A percentile compares a stretch with the other conserved stretches of the same genome.
These are phyloP conservation scores for Phytophthora podocarpi DNA, from an alignment of 352 stramenopile genomes.

Conservation along the genomic window DNA sequence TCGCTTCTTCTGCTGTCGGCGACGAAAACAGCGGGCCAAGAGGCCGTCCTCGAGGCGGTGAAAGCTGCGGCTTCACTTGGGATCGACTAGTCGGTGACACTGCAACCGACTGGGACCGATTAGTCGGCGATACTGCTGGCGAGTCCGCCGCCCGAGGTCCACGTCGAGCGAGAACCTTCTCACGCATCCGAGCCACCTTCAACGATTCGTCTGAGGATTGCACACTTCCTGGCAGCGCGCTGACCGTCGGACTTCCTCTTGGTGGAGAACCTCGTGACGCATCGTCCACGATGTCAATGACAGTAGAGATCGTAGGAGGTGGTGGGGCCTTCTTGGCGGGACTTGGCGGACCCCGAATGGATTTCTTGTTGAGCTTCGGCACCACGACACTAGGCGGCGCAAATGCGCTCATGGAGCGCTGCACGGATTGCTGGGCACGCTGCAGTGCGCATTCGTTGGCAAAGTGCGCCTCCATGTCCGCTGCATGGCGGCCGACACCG, in stretches of 20 bases:
- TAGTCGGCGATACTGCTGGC: background rate
- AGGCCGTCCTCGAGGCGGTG: constrained; percentile 2
- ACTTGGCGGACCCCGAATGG: constrained; percentile 15
- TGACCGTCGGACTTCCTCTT: background rate
- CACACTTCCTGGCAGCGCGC: constrained; percentile 3
- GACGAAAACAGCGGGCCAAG: constrained; percentile 14
- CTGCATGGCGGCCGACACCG: constrained; percentile 40
- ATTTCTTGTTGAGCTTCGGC: constrained; percentile 29
- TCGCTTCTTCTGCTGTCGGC: background rate
- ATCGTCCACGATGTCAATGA: constrained; percentile 2
- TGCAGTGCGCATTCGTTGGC: constrained; percentile 50
- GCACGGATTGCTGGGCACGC: constrained; percentile 19
- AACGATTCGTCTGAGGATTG: constrained; percentile 31
- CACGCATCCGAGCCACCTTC: constrained; percentile 53
- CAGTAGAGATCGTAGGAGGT: constrained; percentile 3
- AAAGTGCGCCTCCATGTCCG: constrained; percentile 47
- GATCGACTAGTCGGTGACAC: constrained; percentile 1
- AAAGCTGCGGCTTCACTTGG: constrained; percentile 17
- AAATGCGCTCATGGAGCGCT: constrained; percentile 9
- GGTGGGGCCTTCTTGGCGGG: constrained; percentile 1
- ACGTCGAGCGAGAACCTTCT: constrained; percentile 45
- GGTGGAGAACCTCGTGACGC: background rate
- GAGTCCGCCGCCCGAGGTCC: background rate
- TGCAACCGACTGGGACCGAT: background rate
- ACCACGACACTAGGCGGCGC: constrained; percentile 9